Evolutionary conservation across 1,284 basidiomycete species (phyloP).

Genomic region (Rhodotorula sp.): DNA sequence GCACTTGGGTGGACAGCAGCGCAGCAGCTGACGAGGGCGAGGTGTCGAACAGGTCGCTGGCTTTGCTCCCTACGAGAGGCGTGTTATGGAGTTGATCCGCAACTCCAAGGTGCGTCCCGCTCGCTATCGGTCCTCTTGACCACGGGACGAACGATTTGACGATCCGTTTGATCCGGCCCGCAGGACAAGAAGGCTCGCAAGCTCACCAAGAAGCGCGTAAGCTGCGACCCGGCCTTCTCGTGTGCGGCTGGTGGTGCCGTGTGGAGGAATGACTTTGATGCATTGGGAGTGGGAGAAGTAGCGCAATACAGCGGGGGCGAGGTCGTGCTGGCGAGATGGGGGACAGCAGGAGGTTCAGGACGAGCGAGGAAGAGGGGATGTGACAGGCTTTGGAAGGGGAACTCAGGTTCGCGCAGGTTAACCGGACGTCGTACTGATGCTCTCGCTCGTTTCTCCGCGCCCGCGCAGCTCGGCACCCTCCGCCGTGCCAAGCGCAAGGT

Average conservation of each 20-base stretch:
- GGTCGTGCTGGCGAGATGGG: too few species aligned
- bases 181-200: conserved; percentile 98
- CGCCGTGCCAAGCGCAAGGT: conserved; percentile 93
- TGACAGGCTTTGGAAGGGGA: neutral
- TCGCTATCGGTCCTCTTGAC: too few species aligned
- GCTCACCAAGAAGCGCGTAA: conserved; percentile 94
- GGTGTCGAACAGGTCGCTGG: conserved; percentile 60
- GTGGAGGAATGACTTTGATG: neutral
- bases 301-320: neutral
- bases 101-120: conserved; percentile 82
- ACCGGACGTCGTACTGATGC: neutral
- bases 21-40: neutral
- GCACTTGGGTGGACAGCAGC: too few species aligned
- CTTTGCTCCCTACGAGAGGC: conserved; percentile 97
- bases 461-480: conserved; percentile 79
- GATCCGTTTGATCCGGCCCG: too few species aligned
- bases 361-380: neutral
- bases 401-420: neutral
- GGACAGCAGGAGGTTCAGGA: neutral
- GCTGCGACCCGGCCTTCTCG: conserved; percentile 46
- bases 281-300: neutral
- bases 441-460: conserved; percentile 12
- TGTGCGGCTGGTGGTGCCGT: too few species aligned
- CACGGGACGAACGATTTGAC: neutral
- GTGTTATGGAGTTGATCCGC: conserved; percentile 97